Evolutionary conservation across 257 asterid species (phyloP), one percentile per base, ranked within the genome.

Genomic region (Mitragyna speciosa): DNA sequence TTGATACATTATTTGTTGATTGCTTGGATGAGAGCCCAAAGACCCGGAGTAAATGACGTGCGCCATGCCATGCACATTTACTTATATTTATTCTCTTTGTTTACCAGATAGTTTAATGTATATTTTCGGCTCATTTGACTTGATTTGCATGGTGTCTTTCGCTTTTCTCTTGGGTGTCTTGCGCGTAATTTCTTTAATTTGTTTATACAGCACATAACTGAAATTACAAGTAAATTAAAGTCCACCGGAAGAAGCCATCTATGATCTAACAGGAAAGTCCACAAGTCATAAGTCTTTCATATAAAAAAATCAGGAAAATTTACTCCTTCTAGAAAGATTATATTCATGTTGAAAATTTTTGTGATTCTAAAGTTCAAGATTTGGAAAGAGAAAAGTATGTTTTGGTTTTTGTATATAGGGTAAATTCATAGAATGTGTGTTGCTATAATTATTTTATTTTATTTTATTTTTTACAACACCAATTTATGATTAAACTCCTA

Each of bases 71-170:
- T 12, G 64, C 33, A 8, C 58, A 17, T 51, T 73, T 73, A 30
- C 12, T 48, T 19, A 2, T 0, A 1, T 8, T 43, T 43, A 5
- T 48, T 45, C 56, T 49, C 36, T 30, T 36, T 49, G 14, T 26
- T 11, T 10, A 8, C 24, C 47, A 1, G 3, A 14, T 7, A 48
- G 41, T 72, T 36, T 43, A 72, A 26, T 4, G 11, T 26, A 5
- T 72, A 72, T 30, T 22, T 48, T 72, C 43, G 22, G 36, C 11
- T 26, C 0, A 1, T 30, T 73, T 73, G 65, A 51, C 54, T 51
- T 30, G 76, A 72, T 72, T 72, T 72, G 41, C 11, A 17, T 54
- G 63, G 26, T 54, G 63, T 54, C 63, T 54, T 54, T 54, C n/a
- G 61, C 61, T 54, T 54, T 24, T 10, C 67, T 61, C n/a, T n/a